Percentiles rank a stretch among this genome's conserved stretches.
Evolutionary conservation across 2,329 filamentous ascomycete genomes (phyloP).

Genomic region (Penicillium sp.): DNA sequence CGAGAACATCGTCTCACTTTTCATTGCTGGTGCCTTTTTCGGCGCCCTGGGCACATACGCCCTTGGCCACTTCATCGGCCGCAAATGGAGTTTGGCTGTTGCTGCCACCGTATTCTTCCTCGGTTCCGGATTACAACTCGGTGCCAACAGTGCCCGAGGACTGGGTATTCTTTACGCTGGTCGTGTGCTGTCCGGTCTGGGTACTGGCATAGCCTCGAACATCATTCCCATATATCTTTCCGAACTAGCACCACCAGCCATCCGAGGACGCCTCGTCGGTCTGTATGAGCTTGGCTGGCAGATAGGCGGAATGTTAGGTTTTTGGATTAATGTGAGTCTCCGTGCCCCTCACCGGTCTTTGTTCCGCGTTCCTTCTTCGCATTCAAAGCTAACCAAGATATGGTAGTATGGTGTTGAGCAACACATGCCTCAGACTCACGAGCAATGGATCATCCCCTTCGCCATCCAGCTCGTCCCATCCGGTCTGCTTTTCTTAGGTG

Average conservation of each 20-base stretch:
- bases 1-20: slow-evolving; percentile 72
- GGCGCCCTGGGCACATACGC: slow-evolving; percentile 64
- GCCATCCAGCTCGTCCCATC: slow-evolving; percentile 33
- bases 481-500: slow-evolving; percentile 45
- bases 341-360: not conserved
- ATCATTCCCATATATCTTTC: slow-evolving; percentile 58
- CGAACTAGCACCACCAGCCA: slow-evolving; percentile 53
- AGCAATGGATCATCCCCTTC: slow-evolving; percentile 35
- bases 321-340: slow-evolving; percentile 42
- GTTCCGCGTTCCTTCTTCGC: not conserved
- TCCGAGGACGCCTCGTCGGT: slow-evolving; percentile 54
- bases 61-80: slow-evolving; percentile 62
- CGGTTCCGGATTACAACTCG: slow-evolving; percentile 67
- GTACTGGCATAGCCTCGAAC: slow-evolving; percentile 53
- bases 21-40: slow-evolving; percentile 80
- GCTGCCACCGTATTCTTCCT: slow-evolving; percentile 64
- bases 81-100: slow-evolving; percentile 59
- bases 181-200: slow-evolving; percentile 52
- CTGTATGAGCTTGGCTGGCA: slow-evolving; percentile 54
- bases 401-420: slow-evolving; percentile 50
- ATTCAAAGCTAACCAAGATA: slow-evolving; percentile 10
- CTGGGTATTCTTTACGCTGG: slow-evolving; percentile 57
- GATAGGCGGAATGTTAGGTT: slow-evolving; percentile 44
- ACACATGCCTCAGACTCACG: slow-evolving; percentile 24
- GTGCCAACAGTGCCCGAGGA: slow-evolving; percentile 56